phyloP scores from a whole-genome alignment of 768 basidiomycete species.

The Rhodotorula taiwanensis region DNA sequence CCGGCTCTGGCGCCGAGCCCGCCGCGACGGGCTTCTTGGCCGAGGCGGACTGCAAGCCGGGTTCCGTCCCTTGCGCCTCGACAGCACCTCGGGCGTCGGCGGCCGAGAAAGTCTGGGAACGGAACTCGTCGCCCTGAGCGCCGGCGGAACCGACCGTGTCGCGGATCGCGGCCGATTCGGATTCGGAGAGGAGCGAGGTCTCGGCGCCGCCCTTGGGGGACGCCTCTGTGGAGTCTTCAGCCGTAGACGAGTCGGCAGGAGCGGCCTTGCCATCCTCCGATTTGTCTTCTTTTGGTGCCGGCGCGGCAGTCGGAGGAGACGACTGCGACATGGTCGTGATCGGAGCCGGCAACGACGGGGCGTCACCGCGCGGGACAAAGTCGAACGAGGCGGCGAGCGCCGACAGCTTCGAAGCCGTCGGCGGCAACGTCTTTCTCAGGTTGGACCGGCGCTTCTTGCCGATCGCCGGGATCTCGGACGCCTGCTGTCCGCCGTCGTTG shows the following conservation, averaged over 20 bases:
- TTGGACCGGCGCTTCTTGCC: conserved; percentile 35
- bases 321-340: neutral
- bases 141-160: neutral
- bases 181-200: neutral
- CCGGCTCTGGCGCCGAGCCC: neutral
- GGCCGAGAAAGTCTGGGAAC: neutral
- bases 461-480: conserved; percentile 31
- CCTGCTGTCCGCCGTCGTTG: conserved; percentile 25
- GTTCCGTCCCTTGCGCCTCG: neutral
- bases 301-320: too few species aligned
- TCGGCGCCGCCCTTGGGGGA: neutral
- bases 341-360: conserved; percentile 4
- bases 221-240: neutral
- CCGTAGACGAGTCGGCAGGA: neutral
- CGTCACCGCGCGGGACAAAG: conserved; percentile 18
- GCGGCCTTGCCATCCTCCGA: neutral
- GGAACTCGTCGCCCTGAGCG: conserved; percentile 20
- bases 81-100: neutral
- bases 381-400: conserved; percentile 28
- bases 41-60: conserved; percentile 5
- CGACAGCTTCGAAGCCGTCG: conserved; percentile 10
- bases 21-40: neutral
- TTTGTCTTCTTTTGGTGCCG: too few species aligned
- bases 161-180: conserved; percentile 8
- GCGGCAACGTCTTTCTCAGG: conserved; percentile 40